Base-by-base conservation (phyloP, 345 rosid species). In the Gossypium mustelinum region DNA sequence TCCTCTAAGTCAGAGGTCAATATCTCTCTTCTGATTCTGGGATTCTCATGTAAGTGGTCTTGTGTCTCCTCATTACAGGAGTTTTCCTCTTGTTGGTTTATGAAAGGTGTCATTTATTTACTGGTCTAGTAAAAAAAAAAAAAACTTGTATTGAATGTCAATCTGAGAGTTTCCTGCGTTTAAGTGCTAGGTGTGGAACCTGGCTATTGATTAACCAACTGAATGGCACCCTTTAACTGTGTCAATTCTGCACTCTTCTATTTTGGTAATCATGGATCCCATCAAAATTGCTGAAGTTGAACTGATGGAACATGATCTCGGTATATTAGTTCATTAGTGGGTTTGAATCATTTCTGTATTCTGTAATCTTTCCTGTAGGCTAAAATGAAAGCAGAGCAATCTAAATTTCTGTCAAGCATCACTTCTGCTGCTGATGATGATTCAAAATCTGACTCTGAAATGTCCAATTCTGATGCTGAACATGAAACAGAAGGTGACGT, bases 321-420 rank as follows among this genome's bases (percentile, higher is more conserved):
- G 56, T 75, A 54, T 68, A 39, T 22, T 47, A 45, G 57, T 34
- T 73, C 14, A 17, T 34, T n/a, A 48, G 62, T 29, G 44, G 25
- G 77, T 82, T 74, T 75, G 81, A 73, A 64, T 63, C 17, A 34
- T 78, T 78, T 73, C 56, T 65, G 34, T 59, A 47, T 81, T 52
- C 58, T 34, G 20, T 70, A 62, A 39, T 72, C 68, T 77, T 63
- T 70, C 27, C 51, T 89, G 88, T 89, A 95, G 98, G 98, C 82
- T 79, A 95, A 90, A 88, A 95, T 95, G 97, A 93, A 84, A 86
- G 98, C 93, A 45, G 99, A 93, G 81, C 99, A 95, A 76, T 85
- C 92, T 41, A 93, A 95, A 81, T 95, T 95, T 79, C 84, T 93
- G 83, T 90, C 92, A n/a, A 83, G 84, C 84, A 76, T 91, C 62